Percentiles rank a stretch among this genome's conserved stretches.
These are phyloP conservation scores for Thinopyrum elongatum DNA, from an alignment of 176 grass and related monocot genomes.

Conservation along the genomic window DNA sequence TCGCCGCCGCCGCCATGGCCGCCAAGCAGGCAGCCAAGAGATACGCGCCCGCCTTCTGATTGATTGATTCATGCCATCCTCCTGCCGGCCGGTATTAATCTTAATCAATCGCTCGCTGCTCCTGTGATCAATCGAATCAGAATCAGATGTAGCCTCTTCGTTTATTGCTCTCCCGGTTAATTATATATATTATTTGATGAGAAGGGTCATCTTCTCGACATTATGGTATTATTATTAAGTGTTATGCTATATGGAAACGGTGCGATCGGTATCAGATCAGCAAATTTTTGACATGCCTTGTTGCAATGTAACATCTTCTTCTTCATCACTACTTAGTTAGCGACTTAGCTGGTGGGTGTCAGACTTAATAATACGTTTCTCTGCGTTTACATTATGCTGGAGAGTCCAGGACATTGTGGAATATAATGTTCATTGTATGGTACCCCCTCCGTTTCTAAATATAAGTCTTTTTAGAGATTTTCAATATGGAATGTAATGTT, in stretches of 20 bases:
- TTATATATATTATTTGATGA: no score
- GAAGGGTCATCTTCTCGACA: constrained; percentile 44
- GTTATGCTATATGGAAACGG: constrained; percentile 28
- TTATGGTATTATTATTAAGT: no score
- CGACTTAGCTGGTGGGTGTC: neutral
- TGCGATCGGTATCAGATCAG: constrained; percentile 18
- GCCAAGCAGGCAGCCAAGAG: constrained; percentile 78
- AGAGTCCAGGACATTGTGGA: constrained; percentile 22
- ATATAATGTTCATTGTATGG: constrained; percentile 28
- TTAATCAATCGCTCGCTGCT: no score
- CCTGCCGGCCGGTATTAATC: no score
- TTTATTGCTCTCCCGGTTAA: constrained; percentile 22
- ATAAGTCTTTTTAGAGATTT: no score
- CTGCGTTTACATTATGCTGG: constrained; percentile 38
- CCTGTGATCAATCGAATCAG: no score
- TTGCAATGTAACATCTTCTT: constrained; percentile 25
- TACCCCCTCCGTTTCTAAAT: neutral
- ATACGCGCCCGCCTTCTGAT: constrained; percentile 70
- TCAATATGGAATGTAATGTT: constrained; percentile 17
- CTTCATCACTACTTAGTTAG: constrained; percentile 9
- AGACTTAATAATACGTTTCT: constrained; percentile 47
- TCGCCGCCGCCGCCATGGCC: constrained; percentile 52
- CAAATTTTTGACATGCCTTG: constrained; percentile 33
- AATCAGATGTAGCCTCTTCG: constrained; percentile 2
- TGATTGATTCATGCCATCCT: no score